Conservation (phyloP, 2,329 filamentous ascomycete species). For the Xylariaceae sp. region DNA sequence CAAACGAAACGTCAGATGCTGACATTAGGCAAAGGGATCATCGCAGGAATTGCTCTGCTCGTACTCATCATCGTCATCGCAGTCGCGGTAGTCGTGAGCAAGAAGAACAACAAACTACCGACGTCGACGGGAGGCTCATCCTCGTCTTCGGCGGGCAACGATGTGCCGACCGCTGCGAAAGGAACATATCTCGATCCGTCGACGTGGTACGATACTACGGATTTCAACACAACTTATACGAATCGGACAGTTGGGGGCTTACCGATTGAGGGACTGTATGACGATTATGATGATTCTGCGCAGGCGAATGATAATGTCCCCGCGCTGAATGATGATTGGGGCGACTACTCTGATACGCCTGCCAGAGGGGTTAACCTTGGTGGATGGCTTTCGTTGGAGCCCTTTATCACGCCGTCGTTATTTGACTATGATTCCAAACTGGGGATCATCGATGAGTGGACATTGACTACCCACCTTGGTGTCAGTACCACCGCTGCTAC, state of each 20-base stretch:
- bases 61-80: constrained; percentile 64
- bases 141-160: constrained; percentile 45
- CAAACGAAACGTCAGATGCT: constrained; percentile 1
- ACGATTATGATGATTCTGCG: constrained; percentile 78
- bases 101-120: constrained; percentile 48
- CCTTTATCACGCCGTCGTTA: constrained; percentile 90
- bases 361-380: constrained; percentile 90
- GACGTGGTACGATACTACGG: constrained; percentile 82
- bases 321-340: constrained; percentile 70
- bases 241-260: constrained; percentile 77
- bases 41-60: constrained; percentile 49
- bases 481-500: constrained; percentile 56
- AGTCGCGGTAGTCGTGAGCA: constrained; percentile 62
- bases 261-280: constrained; percentile 85
- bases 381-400: constrained; percentile 90
- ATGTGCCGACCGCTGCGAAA: constrained; percentile 62
- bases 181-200: constrained; percentile 84
- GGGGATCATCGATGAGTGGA: constrained; percentile 84
- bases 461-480: constrained; percentile 68
- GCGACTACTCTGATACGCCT: constrained; percentile 70
- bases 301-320: constrained; percentile 77
- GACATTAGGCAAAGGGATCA: constrained; percentile 47
- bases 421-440: constrained; percentile 64
- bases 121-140: constrained; percentile 44
- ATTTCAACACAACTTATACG: constrained; percentile 95